Evolutionary conservation across 2,329 filamentous ascomycete genomes (phyloP).

Genomic region (Phaeophleospora eucalypticola): DNA sequence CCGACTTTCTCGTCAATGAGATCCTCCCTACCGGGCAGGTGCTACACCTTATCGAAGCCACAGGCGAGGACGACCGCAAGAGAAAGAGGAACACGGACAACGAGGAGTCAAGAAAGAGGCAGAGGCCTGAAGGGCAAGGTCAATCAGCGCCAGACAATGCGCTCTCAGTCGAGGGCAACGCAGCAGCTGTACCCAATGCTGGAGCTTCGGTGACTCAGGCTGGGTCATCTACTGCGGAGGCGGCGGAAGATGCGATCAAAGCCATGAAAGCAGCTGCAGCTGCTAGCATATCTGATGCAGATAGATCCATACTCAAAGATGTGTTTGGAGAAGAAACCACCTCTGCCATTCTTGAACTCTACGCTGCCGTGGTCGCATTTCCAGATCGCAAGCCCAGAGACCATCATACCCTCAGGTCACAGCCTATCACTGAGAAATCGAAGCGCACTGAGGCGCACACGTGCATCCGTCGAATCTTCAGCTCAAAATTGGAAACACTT

Average conservation of each 20-base stretch:
- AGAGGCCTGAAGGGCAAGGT: constrained; percentile 6
- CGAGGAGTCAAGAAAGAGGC: constrained; percentile 16
- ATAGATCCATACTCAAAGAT: constrained; percentile 35
- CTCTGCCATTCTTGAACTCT: constrained; percentile 51
- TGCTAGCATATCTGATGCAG: constrained; percentile 35
- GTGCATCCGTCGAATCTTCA: constrained; percentile 71
- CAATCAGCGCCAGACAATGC: constrained; percentile 5
- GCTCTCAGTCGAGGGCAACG: neutral
- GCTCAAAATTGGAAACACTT: constrained; percentile 69
- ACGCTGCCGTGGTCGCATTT: constrained; percentile 50
- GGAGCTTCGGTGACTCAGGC: constrained; percentile 3
- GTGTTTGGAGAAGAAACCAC: constrained; percentile 52
- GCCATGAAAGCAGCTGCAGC: constrained; percentile 15
- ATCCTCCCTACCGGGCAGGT: constrained; percentile 72
- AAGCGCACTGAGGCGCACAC: constrained; percentile 61
- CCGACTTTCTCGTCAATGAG: constrained; percentile 90
- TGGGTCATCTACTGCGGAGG: neutral
- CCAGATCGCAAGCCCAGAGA: constrained; percentile 55
- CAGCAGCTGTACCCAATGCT: neutral
- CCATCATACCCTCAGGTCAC: constrained; percentile 51
- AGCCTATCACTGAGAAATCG: constrained; percentile 57
- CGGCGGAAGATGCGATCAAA: constrained; percentile 1
- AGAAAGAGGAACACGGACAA: constrained; percentile 19
- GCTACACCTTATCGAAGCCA: constrained; percentile 60
- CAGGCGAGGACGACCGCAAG: constrained; percentile 19